These are phyloP conservation scores for Trichothecium sympodiale DNA, from an alignment of 2,329 filamentous ascomycete genomes.

Conservation along the genomic window DNA sequence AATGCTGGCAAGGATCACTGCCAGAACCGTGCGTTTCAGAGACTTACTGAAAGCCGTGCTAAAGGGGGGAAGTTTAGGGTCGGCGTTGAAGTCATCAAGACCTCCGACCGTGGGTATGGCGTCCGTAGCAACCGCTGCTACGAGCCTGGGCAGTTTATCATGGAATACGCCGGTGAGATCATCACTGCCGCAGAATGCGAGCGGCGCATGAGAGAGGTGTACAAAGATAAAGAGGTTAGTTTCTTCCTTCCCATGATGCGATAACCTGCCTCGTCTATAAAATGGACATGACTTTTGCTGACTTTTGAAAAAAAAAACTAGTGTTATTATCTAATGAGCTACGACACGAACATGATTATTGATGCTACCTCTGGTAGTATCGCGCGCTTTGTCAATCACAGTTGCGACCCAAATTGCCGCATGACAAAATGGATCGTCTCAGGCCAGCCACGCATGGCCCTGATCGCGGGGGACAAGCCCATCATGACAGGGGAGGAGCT, in stretches of 20 bases:
- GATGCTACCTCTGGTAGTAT: constrained; percentile 94
- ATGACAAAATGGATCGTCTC: constrained; percentile 98
- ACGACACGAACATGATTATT: constrained; percentile 97
- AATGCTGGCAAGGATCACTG: constrained; percentile 63
- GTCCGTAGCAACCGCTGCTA: constrained; percentile 87
- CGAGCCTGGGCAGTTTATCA: constrained; percentile 84
- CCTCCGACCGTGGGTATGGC: constrained; percentile 76
- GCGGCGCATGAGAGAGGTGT: constrained; percentile 81
- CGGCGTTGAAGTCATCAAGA: constrained; percentile 92
- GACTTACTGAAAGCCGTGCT: constrained; percentile 63
- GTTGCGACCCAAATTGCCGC: constrained; percentile 87
- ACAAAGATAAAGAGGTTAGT: constrained; percentile 83
- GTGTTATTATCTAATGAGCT: constrained; percentile 98
- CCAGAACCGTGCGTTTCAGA: constrained; percentile 78
- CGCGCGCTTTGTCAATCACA: constrained; percentile 96
- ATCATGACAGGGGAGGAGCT: constrained; percentile 94
- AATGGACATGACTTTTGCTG: constrained; percentile 3
- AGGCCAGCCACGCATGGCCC: constrained; percentile 87
- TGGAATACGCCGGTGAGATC: constrained; percentile 96
- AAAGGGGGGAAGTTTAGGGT: constrained; percentile 78
- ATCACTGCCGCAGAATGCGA: constrained; percentile 93
- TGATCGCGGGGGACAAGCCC: constrained; percentile 82
- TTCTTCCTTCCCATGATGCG: not conserved
- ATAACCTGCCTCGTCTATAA: not conserved
- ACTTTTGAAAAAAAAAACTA: too few species aligned